Conservation (phyloP, 1,139 yeast species). For the Scheffersomyces stambukii region DNA sequence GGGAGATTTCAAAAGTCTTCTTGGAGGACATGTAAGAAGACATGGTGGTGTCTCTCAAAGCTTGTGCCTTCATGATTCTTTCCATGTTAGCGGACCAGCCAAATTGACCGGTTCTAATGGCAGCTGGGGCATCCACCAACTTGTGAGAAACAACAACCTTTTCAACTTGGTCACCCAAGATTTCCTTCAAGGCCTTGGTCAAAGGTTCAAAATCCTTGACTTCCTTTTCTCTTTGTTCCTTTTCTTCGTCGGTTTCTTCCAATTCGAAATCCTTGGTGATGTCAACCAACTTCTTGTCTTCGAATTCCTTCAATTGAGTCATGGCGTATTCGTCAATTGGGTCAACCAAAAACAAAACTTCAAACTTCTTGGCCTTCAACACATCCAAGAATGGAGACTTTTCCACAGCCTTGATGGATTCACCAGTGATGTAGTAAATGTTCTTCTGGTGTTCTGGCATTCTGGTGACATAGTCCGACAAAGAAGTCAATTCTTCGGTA, state of each 20-base stretch:
- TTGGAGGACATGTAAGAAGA: constrained; percentile 99
- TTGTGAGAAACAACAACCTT: constrained; percentile 98
- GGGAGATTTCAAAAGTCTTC: constrained; percentile 98
- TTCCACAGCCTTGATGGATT: constrained; percentile 95
- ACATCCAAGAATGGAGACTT: constrained; percentile 99
- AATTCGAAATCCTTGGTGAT: constrained; percentile 98
- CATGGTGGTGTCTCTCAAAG: constrained; percentile 98
- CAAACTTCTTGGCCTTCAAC: constrained; percentile 96
- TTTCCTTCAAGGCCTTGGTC: constrained; percentile 93
- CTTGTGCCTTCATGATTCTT: constrained; percentile 99
- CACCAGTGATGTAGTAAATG: constrained; percentile 99
- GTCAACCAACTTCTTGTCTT: constrained; percentile 98
- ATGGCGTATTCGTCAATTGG: constrained; percentile 99
- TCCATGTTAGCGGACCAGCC: constrained; percentile 99
- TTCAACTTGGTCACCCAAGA: constrained; percentile 98
- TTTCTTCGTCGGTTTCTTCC: constrained; percentile 99
- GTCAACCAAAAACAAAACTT: constrained; percentile 95
- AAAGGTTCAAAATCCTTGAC: constrained; percentile 87
- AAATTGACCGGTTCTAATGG: constrained; percentile 98
- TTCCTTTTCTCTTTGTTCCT: constrained; percentile 89
- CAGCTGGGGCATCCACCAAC: constrained; percentile 98
- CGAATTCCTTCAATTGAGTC: constrained; percentile 99
- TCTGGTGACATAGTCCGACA: constrained; percentile 96
- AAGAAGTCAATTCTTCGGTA: constrained; percentile 87
- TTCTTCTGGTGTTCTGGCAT: constrained; percentile 99